Base-by-base conservation (phyloP, 495 filamentous ascomycete species). In the Arthonia radiata region DNA sequence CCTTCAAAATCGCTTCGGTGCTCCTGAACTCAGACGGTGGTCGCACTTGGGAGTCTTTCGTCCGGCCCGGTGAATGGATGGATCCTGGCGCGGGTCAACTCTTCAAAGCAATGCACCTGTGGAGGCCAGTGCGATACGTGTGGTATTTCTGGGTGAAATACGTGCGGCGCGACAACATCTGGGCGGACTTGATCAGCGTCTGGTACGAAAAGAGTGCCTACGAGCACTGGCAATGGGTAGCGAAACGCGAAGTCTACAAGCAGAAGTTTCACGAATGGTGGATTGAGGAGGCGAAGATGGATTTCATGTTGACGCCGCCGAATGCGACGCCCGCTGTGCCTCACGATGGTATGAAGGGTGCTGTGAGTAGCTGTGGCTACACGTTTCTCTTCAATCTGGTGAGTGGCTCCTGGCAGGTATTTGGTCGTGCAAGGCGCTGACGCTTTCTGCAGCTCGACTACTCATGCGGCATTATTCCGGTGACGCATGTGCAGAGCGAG, bases 351-450 rank as follows among this genome's bases (percentile, higher is more conserved):
- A 92, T 91, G 79, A 64, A 64, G 34, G 63, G 78, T 32, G 79
- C 77, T 0, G 76, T 92, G 22, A 72, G 69, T 29, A 76, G 68
- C 22, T 97, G 86, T 39, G 82, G 81, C 2, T 94, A 97, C 44
- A 93, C 83, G 0, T 92, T 97, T 43, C 51, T 97, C 29, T 97
- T 83, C 57, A 97, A 93, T 39, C 31, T 93, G 35, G 70, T 69
- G 48, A 44, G 57, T 41, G 5, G 26, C 23, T 15, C 10, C 11
- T 11, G 19, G 7, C 19, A 6, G 6, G 19, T 11, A 22, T 7
- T 22, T 6, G 19, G 6, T 22, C 11, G n/a, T 18, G n/a, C 13
- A 10, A 13, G 10, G 1, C 11, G 33, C 26, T 16, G 14, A 24
- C 18, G 4, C 12, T 8, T 12, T 24, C 13, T 18, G 32, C 12